Percentiles rank a stretch among this genome's conserved stretches.
Conservation (phyloP, 495 filamentous ascomycete genomes). For the Niebla homalea region DNA sequence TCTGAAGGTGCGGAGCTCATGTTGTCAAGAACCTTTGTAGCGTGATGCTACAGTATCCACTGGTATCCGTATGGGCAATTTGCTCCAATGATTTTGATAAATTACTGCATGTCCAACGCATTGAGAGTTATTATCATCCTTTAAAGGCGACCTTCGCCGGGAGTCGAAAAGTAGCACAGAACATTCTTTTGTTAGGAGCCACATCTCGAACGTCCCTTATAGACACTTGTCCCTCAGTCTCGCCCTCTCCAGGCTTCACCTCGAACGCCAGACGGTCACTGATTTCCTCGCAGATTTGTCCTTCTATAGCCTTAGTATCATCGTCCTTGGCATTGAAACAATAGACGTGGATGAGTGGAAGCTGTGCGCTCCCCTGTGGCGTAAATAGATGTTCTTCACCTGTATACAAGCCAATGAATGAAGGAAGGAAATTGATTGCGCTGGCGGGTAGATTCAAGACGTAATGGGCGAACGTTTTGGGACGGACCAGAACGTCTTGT, state of each 20-base stretch:
- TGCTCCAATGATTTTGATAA: too few species aligned
- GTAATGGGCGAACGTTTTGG: conserved; percentile 66
- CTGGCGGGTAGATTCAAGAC: conserved; percentile 93
- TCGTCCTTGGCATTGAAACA: conserved; percentile 72
- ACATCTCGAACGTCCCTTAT: conserved; percentile 77
- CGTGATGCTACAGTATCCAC: too few species aligned
- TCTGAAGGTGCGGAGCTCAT: too few species aligned
- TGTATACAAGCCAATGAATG: conserved; percentile 70
- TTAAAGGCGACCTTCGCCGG: conserved; percentile 70
- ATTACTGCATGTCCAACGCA: too few species aligned
- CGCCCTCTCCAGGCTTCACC: conserved; percentile 44
- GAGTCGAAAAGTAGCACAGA: conserved; percentile 82
- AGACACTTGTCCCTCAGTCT: conserved; percentile 41
- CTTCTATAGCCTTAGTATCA: conserved; percentile 46
- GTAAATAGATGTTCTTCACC: conserved; percentile 52
- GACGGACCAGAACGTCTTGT: conserved; percentile 40
- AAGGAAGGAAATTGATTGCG: conserved; percentile 73
- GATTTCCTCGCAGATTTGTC: conserved; percentile 58
- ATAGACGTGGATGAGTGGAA: conserved; percentile 85
- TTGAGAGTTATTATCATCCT: background rate
- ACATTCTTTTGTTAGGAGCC: conserved; percentile 89
- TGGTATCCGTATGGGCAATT: too few species aligned
- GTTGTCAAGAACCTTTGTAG: too few species aligned
- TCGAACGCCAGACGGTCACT: conserved; percentile 44
- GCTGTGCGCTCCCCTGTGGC: conserved; percentile 37